Percentiles rank a stretch among this genome's conserved stretches.
Evolutionary conservation across 1,284 basidiomycete genomes (phyloP).

Genomic region (Schizophyllum commune): DNA sequence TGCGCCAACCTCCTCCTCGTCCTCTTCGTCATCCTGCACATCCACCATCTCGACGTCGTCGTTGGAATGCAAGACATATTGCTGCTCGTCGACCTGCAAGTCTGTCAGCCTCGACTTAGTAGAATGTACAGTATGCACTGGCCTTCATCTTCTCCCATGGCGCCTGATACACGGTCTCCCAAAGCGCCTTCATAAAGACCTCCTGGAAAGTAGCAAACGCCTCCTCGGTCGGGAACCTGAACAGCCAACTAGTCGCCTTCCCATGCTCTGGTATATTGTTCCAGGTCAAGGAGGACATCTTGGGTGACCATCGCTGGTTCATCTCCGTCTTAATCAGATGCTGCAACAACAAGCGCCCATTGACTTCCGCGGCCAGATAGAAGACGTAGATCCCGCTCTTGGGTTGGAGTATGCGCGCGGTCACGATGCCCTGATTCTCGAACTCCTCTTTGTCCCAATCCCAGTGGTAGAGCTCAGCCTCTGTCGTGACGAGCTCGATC

Average conservation of each 20-base stretch:
- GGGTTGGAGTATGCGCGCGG: conserved; percentile 59
- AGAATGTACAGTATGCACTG: conserved; percentile 9
- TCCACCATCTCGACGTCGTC: conserved; percentile 87
- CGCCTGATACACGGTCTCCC: conserved; percentile 76
- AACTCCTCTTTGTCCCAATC: conserved; percentile 66
- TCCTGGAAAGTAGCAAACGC: conserved; percentile 61
- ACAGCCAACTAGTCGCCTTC: conserved; percentile 73
- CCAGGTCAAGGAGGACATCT: conserved; percentile 76
- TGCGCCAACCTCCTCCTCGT: conserved; percentile 65
- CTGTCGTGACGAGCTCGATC: conserved; percentile 31
- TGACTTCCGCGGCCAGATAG: conserved; percentile 55
- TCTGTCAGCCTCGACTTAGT: conserved; percentile 2
- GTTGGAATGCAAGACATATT: conserved; percentile 60
- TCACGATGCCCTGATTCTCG: conserved; percentile 65
- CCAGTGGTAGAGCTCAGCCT: conserved; percentile 67
- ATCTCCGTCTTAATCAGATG: conserved; percentile 64
- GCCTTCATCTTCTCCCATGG: conserved; percentile 83
- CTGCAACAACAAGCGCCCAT: conserved; percentile 44
- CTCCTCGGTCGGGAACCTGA: conserved; percentile 60
- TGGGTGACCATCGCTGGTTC: conserved; percentile 66
- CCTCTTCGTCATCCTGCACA: conserved; percentile 62
- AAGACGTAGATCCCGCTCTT: conserved; percentile 41
- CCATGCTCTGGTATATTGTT: conserved; percentile 62
- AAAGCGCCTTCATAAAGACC: conserved; percentile 66
- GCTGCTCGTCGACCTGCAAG: conserved; percentile 60